Conservation (phyloP, 2,329 filamentous ascomycete species). For the Arthroderma sp. region DNA sequence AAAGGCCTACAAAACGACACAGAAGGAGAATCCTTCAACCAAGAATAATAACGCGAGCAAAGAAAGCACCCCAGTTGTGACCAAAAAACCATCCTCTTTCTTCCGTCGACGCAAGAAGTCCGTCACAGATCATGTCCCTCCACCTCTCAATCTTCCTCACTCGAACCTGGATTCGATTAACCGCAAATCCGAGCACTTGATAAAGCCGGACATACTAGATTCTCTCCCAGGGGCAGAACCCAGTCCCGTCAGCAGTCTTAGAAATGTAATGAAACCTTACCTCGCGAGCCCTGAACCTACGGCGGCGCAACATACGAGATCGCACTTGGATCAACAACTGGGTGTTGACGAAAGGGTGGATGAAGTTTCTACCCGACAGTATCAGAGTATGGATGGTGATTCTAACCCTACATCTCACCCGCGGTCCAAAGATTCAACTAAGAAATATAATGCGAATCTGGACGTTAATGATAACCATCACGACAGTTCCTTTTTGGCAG, state of each 20-base stretch:
- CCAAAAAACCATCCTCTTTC: slow-evolving; percentile 89
- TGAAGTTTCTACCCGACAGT: not conserved
- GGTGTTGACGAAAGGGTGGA: not conserved
- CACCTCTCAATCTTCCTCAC: slow-evolving; percentile 40
- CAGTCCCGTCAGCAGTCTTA: slow-evolving; percentile 66
- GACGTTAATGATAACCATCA: slow-evolving; percentile 10
- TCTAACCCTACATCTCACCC: not conserved
- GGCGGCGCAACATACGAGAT: slow-evolving; percentile 13
- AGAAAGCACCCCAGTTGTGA: slow-evolving; percentile 38
- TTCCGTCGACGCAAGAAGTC: slow-evolving; percentile 92
- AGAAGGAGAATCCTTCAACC: slow-evolving; percentile 15
- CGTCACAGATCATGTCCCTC: slow-evolving; percentile 47
- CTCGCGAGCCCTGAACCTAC: slow-evolving; percentile 31
- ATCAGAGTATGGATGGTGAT: not conserved
- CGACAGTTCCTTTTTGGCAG: slow-evolving; percentile 22
- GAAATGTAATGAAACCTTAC: slow-evolving; percentile 79
- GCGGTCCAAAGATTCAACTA: too few species aligned
- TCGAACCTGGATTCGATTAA: slow-evolving; percentile 23
- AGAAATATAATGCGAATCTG: not conserved
- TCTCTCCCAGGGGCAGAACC: slow-evolving; percentile 19
- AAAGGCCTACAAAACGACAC: slow-evolving; percentile 17
- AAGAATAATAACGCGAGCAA: slow-evolving; percentile 15
- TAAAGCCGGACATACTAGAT: slow-evolving; percentile 14
- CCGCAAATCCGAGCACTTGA: slow-evolving; percentile 11
- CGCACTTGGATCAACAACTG: slow-evolving; percentile 13